These are phyloP conservation scores for Suillus subaureus DNA, from an alignment of 768 basidiomycete species.

Conservation along the genomic window DNA sequence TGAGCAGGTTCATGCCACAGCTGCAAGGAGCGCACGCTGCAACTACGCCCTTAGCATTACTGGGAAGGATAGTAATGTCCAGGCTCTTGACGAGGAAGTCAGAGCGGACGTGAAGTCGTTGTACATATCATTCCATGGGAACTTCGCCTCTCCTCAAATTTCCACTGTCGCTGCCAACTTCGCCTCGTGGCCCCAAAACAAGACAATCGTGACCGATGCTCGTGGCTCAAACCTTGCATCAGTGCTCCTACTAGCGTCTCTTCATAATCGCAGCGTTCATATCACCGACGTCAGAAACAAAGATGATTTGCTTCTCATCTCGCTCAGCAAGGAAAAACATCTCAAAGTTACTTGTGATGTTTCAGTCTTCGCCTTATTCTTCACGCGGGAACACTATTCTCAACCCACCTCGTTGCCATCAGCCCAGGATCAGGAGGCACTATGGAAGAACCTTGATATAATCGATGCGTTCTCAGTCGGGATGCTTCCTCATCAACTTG, in stretches of 20 bases:
- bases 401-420: slow-evolving; percentile 67
- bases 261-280: slow-evolving; percentile 87
- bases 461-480: slow-evolving; percentile 95
- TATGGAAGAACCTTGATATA: slow-evolving; percentile 83
- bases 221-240: slow-evolving; percentile 92
- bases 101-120: slow-evolving; percentile 81
- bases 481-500: slow-evolving; percentile 76
- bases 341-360: slow-evolving; percentile 97
- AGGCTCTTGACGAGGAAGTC: slow-evolving; percentile 69
- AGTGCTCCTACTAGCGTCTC: slow-evolving; percentile 88
- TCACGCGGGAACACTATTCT: slow-evolving; percentile 75
- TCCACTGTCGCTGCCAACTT: slow-evolving; percentile 86
- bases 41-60: slow-evolving; percentile 86
- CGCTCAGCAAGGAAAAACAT: slow-evolving; percentile 90
- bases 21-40: slow-evolving; percentile 70
- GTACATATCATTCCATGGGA: slow-evolving; percentile 76
- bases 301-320: slow-evolving; percentile 89
- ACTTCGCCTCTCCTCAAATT: slow-evolving; percentile 53
- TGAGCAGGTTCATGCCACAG: slow-evolving; percentile 67
- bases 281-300: slow-evolving; percentile 85
- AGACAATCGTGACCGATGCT: slow-evolving; percentile 94
- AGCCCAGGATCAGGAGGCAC: slow-evolving; percentile 70
- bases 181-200: slow-evolving; percentile 85
- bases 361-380: slow-evolving; percentile 90
- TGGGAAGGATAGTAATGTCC: slow-evolving; percentile 69